Conservation (phyloP, 352 stramenopile species). For the Globisporangium mamillatum region DNA sequence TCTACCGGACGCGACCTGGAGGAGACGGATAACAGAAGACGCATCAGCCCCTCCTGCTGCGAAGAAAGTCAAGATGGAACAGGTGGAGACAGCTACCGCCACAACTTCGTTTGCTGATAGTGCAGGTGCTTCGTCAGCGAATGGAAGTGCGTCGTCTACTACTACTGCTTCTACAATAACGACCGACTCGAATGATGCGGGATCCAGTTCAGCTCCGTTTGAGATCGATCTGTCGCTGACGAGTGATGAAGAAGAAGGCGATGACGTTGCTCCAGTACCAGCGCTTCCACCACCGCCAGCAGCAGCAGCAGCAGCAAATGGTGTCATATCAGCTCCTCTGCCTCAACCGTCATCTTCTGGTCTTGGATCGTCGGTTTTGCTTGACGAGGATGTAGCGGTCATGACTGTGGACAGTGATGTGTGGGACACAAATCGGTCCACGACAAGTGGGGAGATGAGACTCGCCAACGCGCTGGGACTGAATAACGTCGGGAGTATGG, state of each 20-base stretch:
- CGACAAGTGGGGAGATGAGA: conserved; percentile 25
- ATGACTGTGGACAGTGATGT: conserved; percentile 64
- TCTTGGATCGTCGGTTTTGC: conserved; percentile 27
- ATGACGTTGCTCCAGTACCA: conserved; percentile 6
- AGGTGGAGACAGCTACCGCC: conserved; percentile 14
- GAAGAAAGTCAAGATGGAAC: conserved; percentile 66
- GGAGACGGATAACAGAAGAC: conserved; percentile 57
- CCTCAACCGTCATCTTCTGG: conserved; percentile 6
- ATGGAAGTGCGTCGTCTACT: conserved; percentile 6
- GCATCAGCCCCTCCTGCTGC: conserved; percentile 25
- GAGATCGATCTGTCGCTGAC: conserved; percentile 74
- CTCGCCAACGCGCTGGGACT: conserved; percentile 16
- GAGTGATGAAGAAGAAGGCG: conserved; percentile 66
- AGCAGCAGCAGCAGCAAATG: conserved; percentile 14
- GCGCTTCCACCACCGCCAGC: neutral
- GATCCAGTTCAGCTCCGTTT: conserved; percentile 39
- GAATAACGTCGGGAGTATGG: neutral
- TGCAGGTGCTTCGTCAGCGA: neutral
- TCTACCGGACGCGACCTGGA: conserved; percentile 80
- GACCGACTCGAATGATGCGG: conserved; percentile 15
- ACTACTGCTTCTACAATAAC: conserved; percentile 12
- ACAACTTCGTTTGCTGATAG: neutral
- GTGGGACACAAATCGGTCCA: conserved; percentile 45
- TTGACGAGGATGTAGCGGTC: conserved; percentile 62
- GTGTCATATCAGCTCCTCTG: conserved; percentile 3